Percentiles rank a stretch among this genome's conserved stretches.
These are phyloP conservation scores for Mimosa pudica DNA, from an alignment of 306 rosid genomes.

Conservation along the genomic window DNA sequence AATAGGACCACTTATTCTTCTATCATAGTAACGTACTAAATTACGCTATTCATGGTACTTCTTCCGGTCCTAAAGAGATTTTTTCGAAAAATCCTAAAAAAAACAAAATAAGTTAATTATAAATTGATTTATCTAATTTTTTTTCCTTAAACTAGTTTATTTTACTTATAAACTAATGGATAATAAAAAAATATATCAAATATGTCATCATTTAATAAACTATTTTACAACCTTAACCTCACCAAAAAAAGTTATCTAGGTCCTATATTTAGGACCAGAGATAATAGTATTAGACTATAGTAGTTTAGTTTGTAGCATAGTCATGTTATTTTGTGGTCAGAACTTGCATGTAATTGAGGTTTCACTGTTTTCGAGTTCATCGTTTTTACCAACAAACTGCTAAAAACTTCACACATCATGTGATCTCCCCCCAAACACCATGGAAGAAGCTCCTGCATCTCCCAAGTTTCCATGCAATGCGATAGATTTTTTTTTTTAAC, in stretches of 20 bases:
- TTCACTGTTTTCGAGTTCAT: neutral
- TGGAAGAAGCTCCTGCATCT: neutral
- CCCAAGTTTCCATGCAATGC: neutral
- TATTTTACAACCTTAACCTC: no score
- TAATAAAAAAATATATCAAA: no score
- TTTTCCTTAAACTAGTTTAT: no score
- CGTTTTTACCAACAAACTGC: neutral
- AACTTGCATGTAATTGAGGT: neutral
- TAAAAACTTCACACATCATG: neutral
- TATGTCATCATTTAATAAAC: no score
- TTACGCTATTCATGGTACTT: conserved; percentile 2
- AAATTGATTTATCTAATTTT: no score
- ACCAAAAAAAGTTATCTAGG: no score
- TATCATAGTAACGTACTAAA: neutral
- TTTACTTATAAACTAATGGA: no score
- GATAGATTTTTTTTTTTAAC: neutral
- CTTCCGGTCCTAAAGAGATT: no score
- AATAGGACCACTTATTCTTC: neutral
- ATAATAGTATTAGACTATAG: no score
- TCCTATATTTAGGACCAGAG: no score
- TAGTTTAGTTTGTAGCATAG: neutral
- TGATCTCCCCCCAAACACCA: neutral
- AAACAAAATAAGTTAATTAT: no score
- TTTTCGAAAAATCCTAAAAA: no score
- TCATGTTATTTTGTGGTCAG: neutral